Conservation (phyloP, 345 rosid species). For the Bruguiera gymnorhiza region DNA sequence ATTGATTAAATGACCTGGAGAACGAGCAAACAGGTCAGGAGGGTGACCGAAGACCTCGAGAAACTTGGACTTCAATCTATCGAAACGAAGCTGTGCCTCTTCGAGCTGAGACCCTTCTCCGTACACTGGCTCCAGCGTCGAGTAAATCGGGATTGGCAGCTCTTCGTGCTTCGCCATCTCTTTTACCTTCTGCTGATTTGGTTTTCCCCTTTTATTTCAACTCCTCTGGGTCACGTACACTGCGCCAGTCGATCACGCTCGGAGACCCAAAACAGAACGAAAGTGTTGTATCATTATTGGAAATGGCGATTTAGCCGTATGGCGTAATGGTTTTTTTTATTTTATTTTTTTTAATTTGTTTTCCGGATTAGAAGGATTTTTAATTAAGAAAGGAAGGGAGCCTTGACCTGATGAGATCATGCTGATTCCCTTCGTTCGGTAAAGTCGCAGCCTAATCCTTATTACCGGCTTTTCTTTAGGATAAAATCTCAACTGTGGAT, state of each 20-base stretch:
- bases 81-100: slow-evolving; percentile 77
- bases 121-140: slow-evolving; percentile 65
- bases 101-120: slow-evolving; percentile 71
- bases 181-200: no score
- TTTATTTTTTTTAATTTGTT: no score
- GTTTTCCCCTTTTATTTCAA: not conserved
- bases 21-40: slow-evolving; percentile 75
- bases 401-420: no score
- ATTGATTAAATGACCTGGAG: slow-evolving; percentile 57
- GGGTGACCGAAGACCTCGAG: slow-evolving; percentile 51
- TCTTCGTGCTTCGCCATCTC: slow-evolving; percentile 78
- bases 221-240: not conserved
- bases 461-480: not conserved
- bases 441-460: not conserved
- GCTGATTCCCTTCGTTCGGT: no score
- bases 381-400: no score
- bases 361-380: no score
- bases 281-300: no score
- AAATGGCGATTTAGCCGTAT: no score
- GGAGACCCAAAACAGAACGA: no score
- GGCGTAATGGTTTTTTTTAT: no score
- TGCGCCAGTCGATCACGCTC: no score
- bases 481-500: not conserved
- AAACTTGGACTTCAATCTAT: slow-evolving; percentile 57
- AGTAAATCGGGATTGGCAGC: slow-evolving; percentile 51